Percentiles rank a stretch among this genome's conserved stretches.
Conservation (phyloP, 1,139 yeast species). For the Nakaseomyces bracarensis region DNA sequence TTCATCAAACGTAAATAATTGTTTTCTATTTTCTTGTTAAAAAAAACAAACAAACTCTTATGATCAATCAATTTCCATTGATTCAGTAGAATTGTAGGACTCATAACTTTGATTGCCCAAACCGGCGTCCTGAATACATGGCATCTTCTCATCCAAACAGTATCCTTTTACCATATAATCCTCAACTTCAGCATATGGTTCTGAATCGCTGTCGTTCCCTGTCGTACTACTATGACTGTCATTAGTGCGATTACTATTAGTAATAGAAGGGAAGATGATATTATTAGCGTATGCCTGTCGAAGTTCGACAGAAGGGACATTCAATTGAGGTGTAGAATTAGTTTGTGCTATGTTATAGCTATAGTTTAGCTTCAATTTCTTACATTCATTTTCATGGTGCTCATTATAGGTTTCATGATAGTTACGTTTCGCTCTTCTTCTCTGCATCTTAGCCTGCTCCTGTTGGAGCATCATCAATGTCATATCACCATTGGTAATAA, state of each 20-base stretch:
- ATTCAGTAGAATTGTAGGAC: background rate
- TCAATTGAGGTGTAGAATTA: background rate
- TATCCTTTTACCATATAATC: constrained; percentile 6
- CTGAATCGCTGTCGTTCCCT: background rate
- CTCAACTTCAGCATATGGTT: constrained; percentile 3
- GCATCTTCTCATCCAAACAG: too few relatives aligned
- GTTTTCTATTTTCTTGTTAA: background rate
- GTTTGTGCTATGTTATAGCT: background rate
- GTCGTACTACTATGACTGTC: too few relatives aligned
- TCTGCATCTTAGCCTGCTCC: constrained; percentile 4
- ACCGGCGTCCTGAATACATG: too few relatives aligned
- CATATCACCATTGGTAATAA: background rate
- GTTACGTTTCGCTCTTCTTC: background rate
- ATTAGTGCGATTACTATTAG: too few relatives aligned
- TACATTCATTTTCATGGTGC: background rate
- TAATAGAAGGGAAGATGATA: background rate
- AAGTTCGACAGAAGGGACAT: background rate
- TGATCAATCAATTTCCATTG: constrained; percentile 1
- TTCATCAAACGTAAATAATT: too few relatives aligned
- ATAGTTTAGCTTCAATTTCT: background rate
- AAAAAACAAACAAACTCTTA: background rate
- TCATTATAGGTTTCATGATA: background rate
- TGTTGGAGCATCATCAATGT: constrained; percentile 5
- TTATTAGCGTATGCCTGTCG: background rate
- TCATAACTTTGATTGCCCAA: background rate